Percentiles rank a stretch among this genome's conserved stretches.
These are phyloP conservation scores for Coemansia furcata DNA, from an alignment of 192 early-diverging fungal genomes.

Conservation along the genomic window DNA sequence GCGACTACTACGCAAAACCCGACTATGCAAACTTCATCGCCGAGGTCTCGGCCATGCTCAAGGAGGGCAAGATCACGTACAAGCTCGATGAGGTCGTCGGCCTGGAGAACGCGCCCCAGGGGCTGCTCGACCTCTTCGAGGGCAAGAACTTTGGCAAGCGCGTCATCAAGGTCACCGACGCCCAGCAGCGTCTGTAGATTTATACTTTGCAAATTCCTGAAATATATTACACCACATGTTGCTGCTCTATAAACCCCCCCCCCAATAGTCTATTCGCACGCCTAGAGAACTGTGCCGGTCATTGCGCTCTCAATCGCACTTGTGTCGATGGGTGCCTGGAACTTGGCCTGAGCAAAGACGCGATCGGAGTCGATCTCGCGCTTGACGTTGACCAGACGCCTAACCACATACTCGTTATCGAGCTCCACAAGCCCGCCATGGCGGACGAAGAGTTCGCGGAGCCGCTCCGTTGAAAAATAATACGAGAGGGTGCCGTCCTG, in stretches of 20 bases:
- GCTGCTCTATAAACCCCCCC: background rate
- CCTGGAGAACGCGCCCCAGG: constrained; percentile 61
- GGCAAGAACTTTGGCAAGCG: constrained; percentile 72
- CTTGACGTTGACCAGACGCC: constrained; percentile 69
- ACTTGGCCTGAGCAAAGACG: constrained; percentile 75
- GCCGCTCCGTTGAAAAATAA: constrained; percentile 75
- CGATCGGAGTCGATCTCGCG: constrained; percentile 66
- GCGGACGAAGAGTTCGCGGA: constrained; percentile 60
- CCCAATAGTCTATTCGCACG: background rate
- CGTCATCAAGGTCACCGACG: constrained; percentile 51
- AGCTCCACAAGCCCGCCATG: constrained; percentile 58
- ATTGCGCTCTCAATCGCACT: constrained; percentile 17
- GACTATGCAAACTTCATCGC: constrained; percentile 55
- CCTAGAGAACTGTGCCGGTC: background rate
- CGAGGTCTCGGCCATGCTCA: constrained; percentile 55
- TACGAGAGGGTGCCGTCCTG: constrained; percentile 96
- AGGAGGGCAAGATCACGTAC: constrained; percentile 62
- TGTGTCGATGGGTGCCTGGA: constrained; percentile 56
- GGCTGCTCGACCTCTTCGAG: constrained; percentile 58
- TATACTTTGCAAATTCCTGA: background rate
- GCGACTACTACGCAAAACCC: constrained; percentile 48
- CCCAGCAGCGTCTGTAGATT: constrained; percentile 10
- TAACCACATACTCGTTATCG: constrained; percentile 62
- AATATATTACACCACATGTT: background rate
- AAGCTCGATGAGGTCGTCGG: constrained; percentile 60